Conservation (phyloP, 129 eudicot genomes). For the Lonicera japonica region DNA sequence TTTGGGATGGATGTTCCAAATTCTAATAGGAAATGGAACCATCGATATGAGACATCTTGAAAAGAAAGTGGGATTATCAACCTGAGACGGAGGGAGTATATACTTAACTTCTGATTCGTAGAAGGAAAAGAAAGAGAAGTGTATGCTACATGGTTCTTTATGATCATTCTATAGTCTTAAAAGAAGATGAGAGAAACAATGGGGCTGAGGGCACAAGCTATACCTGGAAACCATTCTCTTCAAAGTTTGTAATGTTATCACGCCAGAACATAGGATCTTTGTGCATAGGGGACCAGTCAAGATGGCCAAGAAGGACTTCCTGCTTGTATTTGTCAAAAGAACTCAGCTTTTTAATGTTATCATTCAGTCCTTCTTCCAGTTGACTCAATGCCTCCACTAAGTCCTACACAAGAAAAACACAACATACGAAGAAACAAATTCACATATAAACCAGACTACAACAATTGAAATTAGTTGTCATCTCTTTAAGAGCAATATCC, state of each 20-base stretch:
- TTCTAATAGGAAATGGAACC: no score
- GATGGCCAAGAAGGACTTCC: slow-evolving; percentile 60
- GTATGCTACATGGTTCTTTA: no score
- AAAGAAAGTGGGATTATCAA: no score
- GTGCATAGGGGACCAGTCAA: slow-evolving; percentile 72
- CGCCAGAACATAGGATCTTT: slow-evolving; percentile 90
- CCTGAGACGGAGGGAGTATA: no score
- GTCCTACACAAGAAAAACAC: slow-evolving; percentile 38
- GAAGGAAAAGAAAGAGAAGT: no score
- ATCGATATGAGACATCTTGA: no score
- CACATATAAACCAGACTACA: no score
- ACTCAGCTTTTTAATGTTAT: slow-evolving; percentile 70
- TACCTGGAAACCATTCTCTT: slow-evolving; percentile 96
- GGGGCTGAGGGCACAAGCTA: not conserved
- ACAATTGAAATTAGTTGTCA: no score
- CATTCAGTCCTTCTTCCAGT: slow-evolving; percentile 85
- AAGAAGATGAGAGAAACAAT: not conserved
- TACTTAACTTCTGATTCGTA: no score
- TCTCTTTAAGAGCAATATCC: no score
- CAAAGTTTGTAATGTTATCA: slow-evolving; percentile 69
- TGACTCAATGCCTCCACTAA: slow-evolving; percentile 90
- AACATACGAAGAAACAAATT: no score
- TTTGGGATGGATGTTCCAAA: no score
- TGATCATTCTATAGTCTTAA: not conserved
- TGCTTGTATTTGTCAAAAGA: slow-evolving; percentile 74